Evolutionary conservation across 164 flowering plant species (phyloP), one percentile per base, ranked within the genome.

Genomic region (Akebia trifoliata): DNA sequence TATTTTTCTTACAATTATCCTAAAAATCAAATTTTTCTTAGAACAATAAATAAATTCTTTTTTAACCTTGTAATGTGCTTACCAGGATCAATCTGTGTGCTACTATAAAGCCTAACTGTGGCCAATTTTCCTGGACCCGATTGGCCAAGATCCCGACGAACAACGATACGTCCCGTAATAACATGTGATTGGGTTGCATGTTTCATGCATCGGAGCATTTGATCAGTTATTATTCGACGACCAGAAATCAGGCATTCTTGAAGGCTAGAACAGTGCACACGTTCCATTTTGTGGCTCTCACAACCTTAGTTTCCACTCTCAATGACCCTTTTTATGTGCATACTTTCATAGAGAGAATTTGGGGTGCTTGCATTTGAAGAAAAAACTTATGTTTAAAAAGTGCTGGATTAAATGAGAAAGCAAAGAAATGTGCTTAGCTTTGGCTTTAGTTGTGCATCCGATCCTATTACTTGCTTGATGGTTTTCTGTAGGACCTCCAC

Each of bases 91-190:
- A 73, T 10, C 24, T 50, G 28, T 0, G 80, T 71, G 50, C 62
- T 4, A 50, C 82, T 81, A 30, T 51, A 74, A 35, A 81, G 66
- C 35, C 58, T 73, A 54, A 75, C 31, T 5, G 76, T 73, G 53
- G 62, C 73, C 29, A 72, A 69, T 60, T 64, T 79, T 21, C 77
- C 73, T 2, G 73, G 73, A 14, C 66, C 65, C 12, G 76, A 54
- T 25, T 35, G 43, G 22, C 73, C 63, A 1, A 30, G 8, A 28
- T 32, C 29, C 55, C 48, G 57, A 10, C 50, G 54, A 50, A 69
- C 22, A 2, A 60, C 54, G 0, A 69, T 40, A 4, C 5, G 54
- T 12, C 73, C 73, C 25, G 38, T 60, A 12, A 69, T 36, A 0
- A 53, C 38, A 18, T 15, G 61, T 14, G 25, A 44, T 9, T 25